Conservation (phyloP, 352 stramenopile genomes). For the Ophiocytium majus region DNA sequence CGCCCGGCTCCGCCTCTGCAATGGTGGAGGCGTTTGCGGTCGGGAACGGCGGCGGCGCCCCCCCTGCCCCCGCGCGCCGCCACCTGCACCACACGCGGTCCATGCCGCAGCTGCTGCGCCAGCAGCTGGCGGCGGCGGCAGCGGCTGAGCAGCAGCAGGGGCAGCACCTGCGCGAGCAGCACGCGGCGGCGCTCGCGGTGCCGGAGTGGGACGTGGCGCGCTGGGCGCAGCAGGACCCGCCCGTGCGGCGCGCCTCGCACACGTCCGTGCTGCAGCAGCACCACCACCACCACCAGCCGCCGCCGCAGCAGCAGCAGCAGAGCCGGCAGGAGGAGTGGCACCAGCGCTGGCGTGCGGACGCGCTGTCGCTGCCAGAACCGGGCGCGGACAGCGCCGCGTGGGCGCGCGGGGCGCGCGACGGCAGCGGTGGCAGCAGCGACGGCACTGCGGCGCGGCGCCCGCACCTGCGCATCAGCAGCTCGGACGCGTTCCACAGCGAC, state of each 20-base stretch:
- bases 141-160: not conserved
- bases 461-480: not conserved
- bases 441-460: too few relatives aligned
- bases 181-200: not conserved
- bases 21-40: not conserved
- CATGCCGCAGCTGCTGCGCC: not conserved
- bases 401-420: not conserved
- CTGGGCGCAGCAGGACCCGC: not conserved
- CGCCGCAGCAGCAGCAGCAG: not conserved
- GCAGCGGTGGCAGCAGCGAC: not conserved
- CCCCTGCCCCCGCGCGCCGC: too few relatives aligned
- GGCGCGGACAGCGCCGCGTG: too few relatives aligned
- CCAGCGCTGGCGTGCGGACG: not conserved
- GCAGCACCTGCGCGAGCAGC: not conserved
- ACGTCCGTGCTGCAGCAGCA: too few relatives aligned
- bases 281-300: not conserved
- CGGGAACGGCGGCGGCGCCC: not conserved
- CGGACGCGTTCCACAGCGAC: not conserved
- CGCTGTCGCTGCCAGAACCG: not conserved
- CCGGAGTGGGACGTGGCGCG: too few relatives aligned
- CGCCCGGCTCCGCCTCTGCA: not conserved
- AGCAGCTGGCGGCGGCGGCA: not conserved
- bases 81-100: not conserved
- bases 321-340: not conserved
- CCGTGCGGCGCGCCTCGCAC: too few relatives aligned